These are phyloP conservation scores for Thuja plicata DNA, from an alignment of 83 land plant species.

Conservation along the genomic window DNA sequence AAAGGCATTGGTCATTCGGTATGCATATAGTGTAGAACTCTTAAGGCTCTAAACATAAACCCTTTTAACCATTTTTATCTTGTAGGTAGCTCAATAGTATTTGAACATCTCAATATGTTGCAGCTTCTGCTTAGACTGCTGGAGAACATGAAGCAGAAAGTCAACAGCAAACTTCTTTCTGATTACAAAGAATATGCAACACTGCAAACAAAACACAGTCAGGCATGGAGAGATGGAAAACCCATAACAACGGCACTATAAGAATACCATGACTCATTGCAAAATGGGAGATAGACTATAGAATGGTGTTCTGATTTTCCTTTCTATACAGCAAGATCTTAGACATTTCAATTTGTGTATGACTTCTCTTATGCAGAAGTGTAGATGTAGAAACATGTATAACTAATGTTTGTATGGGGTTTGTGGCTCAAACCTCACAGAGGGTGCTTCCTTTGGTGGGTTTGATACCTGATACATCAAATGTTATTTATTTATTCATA, in stretches of 20 bases:
- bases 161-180: constrained; percentile 43
- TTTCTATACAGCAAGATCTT: neutral
- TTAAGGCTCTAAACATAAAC: neutral
- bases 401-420: neutral
- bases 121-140: constrained; percentile 50
- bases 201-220: neutral
- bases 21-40: constrained; percentile 2
- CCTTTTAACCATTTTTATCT: neutral
- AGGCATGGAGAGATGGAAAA: constrained; percentile 11
- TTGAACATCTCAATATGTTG: constrained; percentile 2
- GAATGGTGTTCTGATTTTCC: neutral
- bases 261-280: neutral
- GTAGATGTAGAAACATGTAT: neutral
- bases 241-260: constrained; percentile 6
- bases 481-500: neutral
- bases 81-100: neutral
- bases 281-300: neutral
- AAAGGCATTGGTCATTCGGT: constrained; percentile 58
- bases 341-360: neutral
- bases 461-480: neutral
- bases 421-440: neutral
- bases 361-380: neutral
- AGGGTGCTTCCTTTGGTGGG: neutral
- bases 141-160: constrained; percentile 63
- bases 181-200: constrained; percentile 38